These are phyloP conservation scores for Podospora comata DNA, from an alignment of 495 filamentous ascomycete genomes.

Conservation along the genomic window DNA sequence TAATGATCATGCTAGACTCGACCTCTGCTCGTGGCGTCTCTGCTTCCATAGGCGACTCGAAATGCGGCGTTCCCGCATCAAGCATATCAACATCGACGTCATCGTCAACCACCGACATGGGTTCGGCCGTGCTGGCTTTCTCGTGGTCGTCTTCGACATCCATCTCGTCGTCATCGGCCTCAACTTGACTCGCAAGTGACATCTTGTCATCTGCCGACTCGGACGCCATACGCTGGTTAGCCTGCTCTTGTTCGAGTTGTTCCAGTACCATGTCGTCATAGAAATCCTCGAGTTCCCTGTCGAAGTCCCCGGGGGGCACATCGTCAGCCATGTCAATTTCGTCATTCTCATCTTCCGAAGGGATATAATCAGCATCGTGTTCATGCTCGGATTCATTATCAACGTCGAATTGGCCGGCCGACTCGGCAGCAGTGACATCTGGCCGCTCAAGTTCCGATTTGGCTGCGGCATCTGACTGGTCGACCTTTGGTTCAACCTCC, in stretches of 20 bases:
- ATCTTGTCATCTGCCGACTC: slow-evolving; percentile 2
- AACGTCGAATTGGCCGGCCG: no score
- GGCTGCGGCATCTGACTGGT: not conserved
- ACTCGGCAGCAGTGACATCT: not conserved
- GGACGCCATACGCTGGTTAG: not conserved
- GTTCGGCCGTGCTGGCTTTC: slow-evolving; percentile 16
- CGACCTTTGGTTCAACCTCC: not conserved
- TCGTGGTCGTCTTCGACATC: slow-evolving; percentile 11
- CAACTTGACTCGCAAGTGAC: slow-evolving; percentile 18
- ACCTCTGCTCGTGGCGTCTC: not conserved
- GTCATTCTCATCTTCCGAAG: not conserved
- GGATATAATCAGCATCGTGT: not conserved
- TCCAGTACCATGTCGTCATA: not conserved
- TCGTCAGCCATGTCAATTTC: not conserved
- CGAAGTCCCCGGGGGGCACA: not conserved
- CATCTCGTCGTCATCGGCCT: slow-evolving; percentile 18
- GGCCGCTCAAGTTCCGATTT: not conserved
- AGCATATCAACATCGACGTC: slow-evolving; percentile 20
- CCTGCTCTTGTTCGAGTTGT: not conserved
- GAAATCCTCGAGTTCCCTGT: not conserved
- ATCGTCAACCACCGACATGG: not conserved
- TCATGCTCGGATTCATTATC: not conserved
- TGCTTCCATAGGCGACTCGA: not conserved
- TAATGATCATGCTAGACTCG: not conserved
- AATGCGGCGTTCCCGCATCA: slow-evolving; percentile 1